Conservation (phyloP, 2,329 filamentous ascomycete genomes). For the Endoconidiophora laricicola region DNA sequence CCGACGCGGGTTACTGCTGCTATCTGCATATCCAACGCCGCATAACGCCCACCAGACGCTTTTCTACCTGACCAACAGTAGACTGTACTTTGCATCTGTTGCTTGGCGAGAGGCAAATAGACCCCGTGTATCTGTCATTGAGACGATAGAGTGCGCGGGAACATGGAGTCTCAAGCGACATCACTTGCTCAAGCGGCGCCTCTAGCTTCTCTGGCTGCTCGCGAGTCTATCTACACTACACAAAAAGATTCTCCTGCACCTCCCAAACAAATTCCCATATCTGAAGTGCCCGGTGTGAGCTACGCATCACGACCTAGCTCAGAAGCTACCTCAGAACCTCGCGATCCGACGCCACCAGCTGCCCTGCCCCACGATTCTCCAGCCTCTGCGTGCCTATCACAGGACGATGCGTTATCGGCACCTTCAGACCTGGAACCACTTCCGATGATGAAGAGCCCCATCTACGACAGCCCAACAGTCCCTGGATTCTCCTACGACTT, state of each 20-base stretch:
- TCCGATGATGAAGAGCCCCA: conserved; percentile 1
- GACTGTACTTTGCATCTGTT: no score
- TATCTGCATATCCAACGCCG: no score
- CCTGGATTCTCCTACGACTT: background rate
- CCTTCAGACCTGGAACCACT: background rate
- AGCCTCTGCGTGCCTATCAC: conserved; percentile 1
- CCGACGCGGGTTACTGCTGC: no score
- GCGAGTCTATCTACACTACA: background rate
- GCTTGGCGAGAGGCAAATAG: no score
- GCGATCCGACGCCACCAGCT: background rate
- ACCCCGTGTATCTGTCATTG: no score
- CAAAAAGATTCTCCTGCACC: background rate
- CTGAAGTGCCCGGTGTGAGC: background rate
- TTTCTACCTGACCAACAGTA: no score
- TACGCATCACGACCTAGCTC: background rate
- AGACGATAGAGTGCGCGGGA: no score
- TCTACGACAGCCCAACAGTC: conserved; percentile 4
- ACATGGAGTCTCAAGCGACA: no score
- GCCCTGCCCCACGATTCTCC: conserved; percentile 1
- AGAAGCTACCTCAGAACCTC: conserved; percentile 5
- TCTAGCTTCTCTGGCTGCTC: no score
- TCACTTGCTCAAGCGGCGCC: no score
- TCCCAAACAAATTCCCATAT: background rate
- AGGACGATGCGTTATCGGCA: background rate
- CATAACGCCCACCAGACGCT: no score